Conservation (phyloP, 805 yeast genomes). For the Candida patagonica region DNA sequence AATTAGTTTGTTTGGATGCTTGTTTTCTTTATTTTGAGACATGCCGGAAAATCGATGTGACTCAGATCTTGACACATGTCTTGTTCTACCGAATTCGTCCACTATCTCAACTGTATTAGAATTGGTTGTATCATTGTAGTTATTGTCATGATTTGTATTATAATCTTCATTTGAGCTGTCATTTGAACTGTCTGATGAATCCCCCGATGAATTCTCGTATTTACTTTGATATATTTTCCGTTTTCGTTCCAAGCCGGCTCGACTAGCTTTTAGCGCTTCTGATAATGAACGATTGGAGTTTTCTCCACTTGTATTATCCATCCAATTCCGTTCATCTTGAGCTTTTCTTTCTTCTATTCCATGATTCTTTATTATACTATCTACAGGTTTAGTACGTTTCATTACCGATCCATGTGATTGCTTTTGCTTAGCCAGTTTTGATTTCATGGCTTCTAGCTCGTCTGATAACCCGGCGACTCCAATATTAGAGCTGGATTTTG, state of each 20-base stretch:
- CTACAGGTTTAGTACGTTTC: background rate
- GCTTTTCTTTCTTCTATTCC: background rate
- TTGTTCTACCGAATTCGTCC: constrained; percentile 20
- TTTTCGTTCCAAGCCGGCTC: constrained; percentile 6
- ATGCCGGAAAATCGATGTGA: background rate
- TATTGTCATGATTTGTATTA: too few species aligned
- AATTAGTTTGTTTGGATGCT: constrained; percentile 11
- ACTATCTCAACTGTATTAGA: constrained; percentile 17
- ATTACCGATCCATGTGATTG: background rate
- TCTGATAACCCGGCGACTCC: background rate
- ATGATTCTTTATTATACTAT: background rate
- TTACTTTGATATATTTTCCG: background rate
- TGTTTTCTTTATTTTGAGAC: background rate
- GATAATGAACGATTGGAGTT: background rate
- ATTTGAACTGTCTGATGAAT: background rate
- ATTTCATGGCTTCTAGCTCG: background rate
- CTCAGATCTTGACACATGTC: constrained; percentile 10
- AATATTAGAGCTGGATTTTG: too few species aligned
- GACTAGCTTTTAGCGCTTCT: too few species aligned
- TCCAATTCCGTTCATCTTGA: constrained; percentile 9
- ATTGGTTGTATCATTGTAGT: too few species aligned
- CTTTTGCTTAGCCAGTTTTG: background rate
- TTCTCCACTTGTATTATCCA: constrained; percentile 9
- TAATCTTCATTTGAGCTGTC: too few species aligned
- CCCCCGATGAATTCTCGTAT: background rate